A percentile compares a stretch with the other conserved stretches of the same genome.
These are phyloP conservation scores for Orychophragmus violaceus DNA, from an alignment of 345 rosid species.

Conservation along the genomic window DNA sequence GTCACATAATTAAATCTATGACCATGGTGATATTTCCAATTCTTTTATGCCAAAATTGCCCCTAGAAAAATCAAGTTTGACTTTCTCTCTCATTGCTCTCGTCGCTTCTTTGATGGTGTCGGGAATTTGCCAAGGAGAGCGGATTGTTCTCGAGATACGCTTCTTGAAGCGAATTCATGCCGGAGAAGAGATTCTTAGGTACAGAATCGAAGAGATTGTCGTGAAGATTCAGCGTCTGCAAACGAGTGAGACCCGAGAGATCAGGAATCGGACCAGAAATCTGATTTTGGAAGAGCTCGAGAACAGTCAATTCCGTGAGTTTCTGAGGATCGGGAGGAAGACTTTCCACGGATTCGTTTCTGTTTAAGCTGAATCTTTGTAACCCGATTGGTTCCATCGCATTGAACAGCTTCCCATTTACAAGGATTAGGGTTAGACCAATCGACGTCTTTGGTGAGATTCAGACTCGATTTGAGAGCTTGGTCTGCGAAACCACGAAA, in stretches of 20 bases:
- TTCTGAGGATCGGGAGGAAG: constrained; percentile 51
- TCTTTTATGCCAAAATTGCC: no score
- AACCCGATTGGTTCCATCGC: constrained; percentile 34
- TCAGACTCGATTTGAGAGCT: constrained; percentile 32
- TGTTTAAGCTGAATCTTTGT: constrained; percentile 52
- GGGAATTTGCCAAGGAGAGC: constrained; percentile 53
- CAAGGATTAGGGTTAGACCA: constrained; percentile 74
- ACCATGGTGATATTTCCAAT: no score
- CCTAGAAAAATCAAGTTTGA: no score
- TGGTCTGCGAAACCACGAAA: constrained; percentile 18
- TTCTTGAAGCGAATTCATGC: constrained; percentile 37
- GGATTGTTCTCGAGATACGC: constrained; percentile 44
- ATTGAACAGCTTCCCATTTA: constrained; percentile 40
- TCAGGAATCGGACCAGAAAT: constrained; percentile 51
- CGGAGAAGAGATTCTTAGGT: constrained; percentile 54
- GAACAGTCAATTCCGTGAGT: constrained; percentile 33
- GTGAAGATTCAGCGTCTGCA: constrained; percentile 35
- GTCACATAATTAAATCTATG: no score
- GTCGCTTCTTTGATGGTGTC: constrained; percentile 37
- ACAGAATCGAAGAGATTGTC: constrained; percentile 43
- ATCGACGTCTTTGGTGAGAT: constrained; percentile 32
- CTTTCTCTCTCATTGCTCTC: no score
- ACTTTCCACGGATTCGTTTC: constrained; percentile 33
- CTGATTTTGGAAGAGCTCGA: constrained; percentile 50
- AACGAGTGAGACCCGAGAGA: constrained; percentile 40